Conservation (phyloP, 2,329 filamentous ascomycete genomes). For the Xylariaceae sp. region DNA sequence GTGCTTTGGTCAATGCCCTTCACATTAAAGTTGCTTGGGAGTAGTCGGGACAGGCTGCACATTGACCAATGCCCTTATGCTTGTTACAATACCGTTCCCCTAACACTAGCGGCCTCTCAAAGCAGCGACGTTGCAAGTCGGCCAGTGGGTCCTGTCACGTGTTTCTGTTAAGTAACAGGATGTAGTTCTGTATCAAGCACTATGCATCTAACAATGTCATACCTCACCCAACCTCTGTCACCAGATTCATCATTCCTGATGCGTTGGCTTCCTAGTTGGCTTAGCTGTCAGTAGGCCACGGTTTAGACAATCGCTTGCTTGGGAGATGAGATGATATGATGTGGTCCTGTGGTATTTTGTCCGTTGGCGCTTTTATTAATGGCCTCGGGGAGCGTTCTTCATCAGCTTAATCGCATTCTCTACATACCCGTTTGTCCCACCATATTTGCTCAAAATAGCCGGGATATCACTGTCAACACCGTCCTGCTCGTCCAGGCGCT, state of each 20-base stretch:
- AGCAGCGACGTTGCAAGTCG: conserved; percentile 30
- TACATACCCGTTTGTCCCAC: conserved; percentile 52
- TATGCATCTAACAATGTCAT: background rate
- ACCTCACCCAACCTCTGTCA: too few species aligned
- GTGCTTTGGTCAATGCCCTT: conserved; percentile 16
- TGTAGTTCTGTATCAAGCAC: conserved; percentile 23
- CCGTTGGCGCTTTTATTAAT: conserved; percentile 24
- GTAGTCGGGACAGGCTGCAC: conserved; percentile 18
- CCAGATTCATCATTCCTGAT: too few species aligned
- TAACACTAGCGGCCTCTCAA: conserved; percentile 16
- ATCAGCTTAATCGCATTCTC: conserved; percentile 59
- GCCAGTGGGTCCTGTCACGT: conserved; percentile 12
- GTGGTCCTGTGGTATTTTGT: background rate
- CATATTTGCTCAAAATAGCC: conserved; percentile 44
- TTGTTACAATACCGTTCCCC: conserved; percentile 1
- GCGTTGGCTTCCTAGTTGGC: too few species aligned
- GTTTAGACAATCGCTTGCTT: too few species aligned
- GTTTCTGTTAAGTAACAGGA: background rate
- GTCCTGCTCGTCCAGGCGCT: conserved; percentile 24
- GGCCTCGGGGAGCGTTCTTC: conserved; percentile 38
- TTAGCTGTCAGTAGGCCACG: too few species aligned
- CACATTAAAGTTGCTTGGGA: conserved; percentile 21
- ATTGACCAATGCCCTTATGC: conserved; percentile 9
- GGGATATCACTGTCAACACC: conserved; percentile 34
- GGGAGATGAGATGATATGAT: background rate